Evolutionary conservation across 257 asterid genomes (phyloP), one percentile per base, ranked within the genome.

Genomic region (Capsicum pubescens): DNA sequence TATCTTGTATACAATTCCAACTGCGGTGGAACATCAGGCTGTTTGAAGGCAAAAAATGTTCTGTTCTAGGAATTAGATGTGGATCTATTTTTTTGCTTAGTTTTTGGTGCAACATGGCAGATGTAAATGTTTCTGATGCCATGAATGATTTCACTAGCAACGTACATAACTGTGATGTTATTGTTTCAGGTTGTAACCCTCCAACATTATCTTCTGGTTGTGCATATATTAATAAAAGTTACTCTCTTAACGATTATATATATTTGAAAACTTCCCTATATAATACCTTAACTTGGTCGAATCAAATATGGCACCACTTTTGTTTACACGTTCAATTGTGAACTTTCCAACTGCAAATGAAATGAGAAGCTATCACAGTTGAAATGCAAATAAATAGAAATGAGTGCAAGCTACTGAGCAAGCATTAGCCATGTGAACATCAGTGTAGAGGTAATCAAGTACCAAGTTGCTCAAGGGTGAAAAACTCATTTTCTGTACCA

Each of bases 401-500:
- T 50, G 61, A 21, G 7, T 21, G 46, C 46, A 76, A 76, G 81
- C 77, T n/a, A 60, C 63, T 58, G 12, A 59, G 66, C 1, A 19
- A 74, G 36, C 11, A 48, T 74, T 48, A 74, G 80, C 9, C 42
- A 74, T 50, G 80, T 70, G 39, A 83, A 57, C 71, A 87, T 79
- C 81, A 60, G 70, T 44, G 50, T 7, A 61, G 83, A 63, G 86
- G 80, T 83, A 77, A 72, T 44, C 57, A 68, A 90, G 95, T 87
- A 95, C 99, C 98, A 69, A 95, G 97, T 84, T 91, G 91, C 67
- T 91, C 97, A 42, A 94, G 97, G 85, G 95, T 87, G 91, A 88
- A 95, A 88, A 95, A 95, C 86, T 95, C 99, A 89, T 94, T 92
- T 88, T 93, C 97, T 68, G 98, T 91, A 55, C 99, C 98, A 90